Conservation (phyloP, 345 rosid species). For the Citrus cavaleriei region DNA sequence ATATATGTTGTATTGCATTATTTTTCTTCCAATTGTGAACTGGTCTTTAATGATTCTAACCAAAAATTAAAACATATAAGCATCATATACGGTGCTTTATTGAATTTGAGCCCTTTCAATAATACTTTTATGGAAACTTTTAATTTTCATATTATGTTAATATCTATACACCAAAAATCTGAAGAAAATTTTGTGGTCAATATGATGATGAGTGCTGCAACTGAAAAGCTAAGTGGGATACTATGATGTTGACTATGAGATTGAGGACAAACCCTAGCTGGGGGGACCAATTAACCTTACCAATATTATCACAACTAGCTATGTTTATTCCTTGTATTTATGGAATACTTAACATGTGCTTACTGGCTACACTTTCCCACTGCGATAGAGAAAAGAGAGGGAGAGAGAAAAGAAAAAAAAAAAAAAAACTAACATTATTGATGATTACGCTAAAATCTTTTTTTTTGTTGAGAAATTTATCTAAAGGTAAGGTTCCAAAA, state of each 20-base stretch:
- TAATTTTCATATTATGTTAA: too few relatives aligned
- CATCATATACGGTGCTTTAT: not conserved
- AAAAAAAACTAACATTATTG: not conserved
- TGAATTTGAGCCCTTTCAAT: not conserved
- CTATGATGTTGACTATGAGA: slow-evolving; percentile 6
- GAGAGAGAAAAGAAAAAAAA: not conserved
- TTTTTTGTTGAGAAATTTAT: not conserved
- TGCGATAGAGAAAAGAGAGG: too few relatives aligned
- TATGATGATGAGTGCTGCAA: not conserved
- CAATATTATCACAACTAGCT: not conserved
- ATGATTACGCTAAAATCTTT: too few relatives aligned
- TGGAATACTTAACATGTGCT: slow-evolving; percentile 1
- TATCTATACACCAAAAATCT: not conserved
- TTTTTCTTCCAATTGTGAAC: not conserved
- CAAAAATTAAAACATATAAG: too few relatives aligned
- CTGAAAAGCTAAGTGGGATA: slow-evolving; percentile 10
- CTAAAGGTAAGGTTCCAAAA: too few relatives aligned
- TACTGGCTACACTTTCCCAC: slow-evolving; percentile 8
- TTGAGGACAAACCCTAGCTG: not conserved
- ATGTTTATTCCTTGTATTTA: not conserved
- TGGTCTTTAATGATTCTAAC: not conserved
- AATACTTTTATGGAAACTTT: too few relatives aligned
- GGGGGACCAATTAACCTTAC: slow-evolving; percentile 7
- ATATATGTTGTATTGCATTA: not conserved
- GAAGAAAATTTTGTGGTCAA: not conserved